Conservation (phyloP, 192 early-diverging fungal species). For the Helicostylum pulchrum region DNA sequence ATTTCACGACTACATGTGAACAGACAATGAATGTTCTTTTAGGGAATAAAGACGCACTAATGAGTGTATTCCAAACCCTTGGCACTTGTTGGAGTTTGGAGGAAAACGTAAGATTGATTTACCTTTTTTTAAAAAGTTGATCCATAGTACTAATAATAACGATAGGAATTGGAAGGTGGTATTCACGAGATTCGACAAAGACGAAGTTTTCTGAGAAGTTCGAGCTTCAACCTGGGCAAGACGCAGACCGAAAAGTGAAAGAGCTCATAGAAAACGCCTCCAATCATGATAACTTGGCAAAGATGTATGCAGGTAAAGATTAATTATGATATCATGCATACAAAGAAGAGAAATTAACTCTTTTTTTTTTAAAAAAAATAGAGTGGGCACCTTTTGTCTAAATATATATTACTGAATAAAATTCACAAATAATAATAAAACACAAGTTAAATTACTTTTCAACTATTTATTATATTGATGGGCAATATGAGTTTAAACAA, state of each 20-base stretch:
- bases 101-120: slow-evolving; percentile 49
- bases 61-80: slow-evolving; percentile 89
- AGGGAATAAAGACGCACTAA: slow-evolving; percentile 73
- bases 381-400: slow-evolving; percentile 30
- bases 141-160: too few species aligned
- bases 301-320: slow-evolving; percentile 82
- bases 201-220: not conserved
- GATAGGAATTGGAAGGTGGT: too few species aligned
- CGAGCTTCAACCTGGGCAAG: slow-evolving; percentile 34
- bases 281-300: slow-evolving; percentile 57
- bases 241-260: slow-evolving; percentile 80
- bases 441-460: too few species aligned
- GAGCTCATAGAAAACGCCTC: slow-evolving; percentile 79
- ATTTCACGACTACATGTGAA: slow-evolving; percentile 67
- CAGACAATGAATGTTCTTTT: slow-evolving; percentile 71
- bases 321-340: not conserved
- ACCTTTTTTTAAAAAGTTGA: not conserved
- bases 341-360: not conserved
- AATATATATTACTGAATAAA: too few species aligned
- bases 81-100: slow-evolving; percentile 85
- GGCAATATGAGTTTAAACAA: too few species aligned
- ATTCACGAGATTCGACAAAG: too few species aligned
- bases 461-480: too few species aligned
- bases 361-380: not conserved
- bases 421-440: too few species aligned